Conservation (phyloP, 768 basidiomycete genomes). For the Rhodotorula toruloides region DNA sequence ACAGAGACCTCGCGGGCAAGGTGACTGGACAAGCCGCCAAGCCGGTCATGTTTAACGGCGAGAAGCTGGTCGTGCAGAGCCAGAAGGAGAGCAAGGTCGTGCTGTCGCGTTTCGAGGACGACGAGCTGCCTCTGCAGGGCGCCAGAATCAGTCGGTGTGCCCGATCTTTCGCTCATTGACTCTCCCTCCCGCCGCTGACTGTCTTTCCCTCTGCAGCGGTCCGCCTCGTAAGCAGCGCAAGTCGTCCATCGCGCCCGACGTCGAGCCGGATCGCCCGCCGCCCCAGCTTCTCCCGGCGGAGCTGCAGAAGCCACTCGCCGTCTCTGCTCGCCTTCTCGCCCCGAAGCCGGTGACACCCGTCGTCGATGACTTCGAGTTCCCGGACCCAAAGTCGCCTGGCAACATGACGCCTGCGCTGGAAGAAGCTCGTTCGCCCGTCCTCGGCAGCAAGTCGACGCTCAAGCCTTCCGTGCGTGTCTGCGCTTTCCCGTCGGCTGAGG, state of each 20-base stretch:
- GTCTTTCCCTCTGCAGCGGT: background rate
- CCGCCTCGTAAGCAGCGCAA: conserved; percentile 14
- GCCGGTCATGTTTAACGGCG: conserved; percentile 48
- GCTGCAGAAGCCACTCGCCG: conserved; percentile 39
- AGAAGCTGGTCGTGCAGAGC: conserved; percentile 53
- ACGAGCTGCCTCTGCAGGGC: conserved; percentile 63
- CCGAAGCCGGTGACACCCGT: conserved; percentile 25
- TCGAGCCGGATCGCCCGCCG: background rate
- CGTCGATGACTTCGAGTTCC: conserved; percentile 34
- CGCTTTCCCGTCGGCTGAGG: too few species aligned
- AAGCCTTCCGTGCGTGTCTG: background rate
- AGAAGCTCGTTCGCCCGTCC: background rate
- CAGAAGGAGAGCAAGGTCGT: conserved; percentile 59
- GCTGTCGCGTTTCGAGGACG: conserved; percentile 62
- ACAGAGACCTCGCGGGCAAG: background rate
- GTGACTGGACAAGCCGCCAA: conserved; percentile 20
- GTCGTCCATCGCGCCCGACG: background rate
- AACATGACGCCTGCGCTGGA: conserved; percentile 19
- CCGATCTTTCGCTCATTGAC: background rate
- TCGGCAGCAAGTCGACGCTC: background rate
- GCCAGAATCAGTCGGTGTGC: conserved; percentile 34
- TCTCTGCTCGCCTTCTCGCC: conserved; percentile 35
- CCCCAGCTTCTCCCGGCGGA: conserved; percentile 25
- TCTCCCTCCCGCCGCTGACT: background rate
- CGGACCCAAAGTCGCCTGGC: conserved; percentile 36